Base-by-base conservation (phyloP, 306 rosid species). In the Trifolium pratense region DNA sequence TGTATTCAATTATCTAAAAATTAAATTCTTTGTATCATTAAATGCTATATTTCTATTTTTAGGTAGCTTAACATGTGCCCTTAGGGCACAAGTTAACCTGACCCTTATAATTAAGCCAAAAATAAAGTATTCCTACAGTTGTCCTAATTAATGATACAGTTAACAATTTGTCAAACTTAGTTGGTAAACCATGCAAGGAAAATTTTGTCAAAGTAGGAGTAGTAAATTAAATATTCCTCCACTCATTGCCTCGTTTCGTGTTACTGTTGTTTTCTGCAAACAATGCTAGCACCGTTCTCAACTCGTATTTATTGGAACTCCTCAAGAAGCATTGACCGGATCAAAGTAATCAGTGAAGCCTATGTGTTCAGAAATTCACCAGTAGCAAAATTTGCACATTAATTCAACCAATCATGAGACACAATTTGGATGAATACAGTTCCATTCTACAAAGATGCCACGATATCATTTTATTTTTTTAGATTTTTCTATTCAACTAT, bases 271-370 rank as follows among this genome's bases (percentile, higher is more conserved):
- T 49, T 49, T 49, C 79, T 40, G 79, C 37, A 29, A 57, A 40
- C 59, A 55, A 26, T 51, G 64, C 31, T 46, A 25, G 29, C 37
- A 66, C 53, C 12, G 77, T 59, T 81, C 55, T 80, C 61, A 71
- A 48, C 49, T 3, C 21, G 63, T 74, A 58, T 81, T 75, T 36
- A 51, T 75, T 81, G 87, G 82, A 84, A 76, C 75, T 62, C 81
- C 58, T 61, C 49, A 12, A 83, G 70, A 81, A 78, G 70, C 46
- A 61, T 86, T 80, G 90, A 80, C 86, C 63, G 16, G 21, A 75
- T 66, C 31, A 55, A 18, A 55, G 34, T 9, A 52, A 56, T 66
- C 9, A 10, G 42, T 42, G 31, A 23, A 31, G 62, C 67, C 46
- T 18, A n/a, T 45, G 48, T 37, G 75, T 72, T 77, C 83, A 76